Evolutionary conservation across 2,329 filamentous ascomycete species (phyloP), one percentile per base, ranked within the genome.

Genomic region (Microcyclosporella mali): DNA sequence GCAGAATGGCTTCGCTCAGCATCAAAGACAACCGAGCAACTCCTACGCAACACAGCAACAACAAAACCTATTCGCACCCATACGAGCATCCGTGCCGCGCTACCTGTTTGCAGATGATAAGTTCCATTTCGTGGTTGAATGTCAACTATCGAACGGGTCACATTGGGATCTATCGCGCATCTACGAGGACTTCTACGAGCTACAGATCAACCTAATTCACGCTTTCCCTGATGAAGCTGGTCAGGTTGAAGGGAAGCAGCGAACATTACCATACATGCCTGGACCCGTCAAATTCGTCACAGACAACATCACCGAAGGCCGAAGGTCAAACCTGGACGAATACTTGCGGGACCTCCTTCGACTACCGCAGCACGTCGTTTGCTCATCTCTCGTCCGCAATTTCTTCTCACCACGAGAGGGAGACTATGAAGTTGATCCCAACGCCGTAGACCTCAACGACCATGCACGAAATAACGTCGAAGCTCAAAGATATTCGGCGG

Each of bases 131-230:
- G 86, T 95, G 41, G 90, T 98, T 46, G 89, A 95, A 64, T 88
- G 86, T 17, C 77, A 83, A 57, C 79, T 97, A 65, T 88, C 95
- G 60, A 89, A 97, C 61, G 89, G 88, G 36, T 78, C 86, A 35
- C 83, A 86, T 60, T 97, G 89, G 88, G 89, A 95, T 62, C 71
- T 98, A 37, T 90, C 88, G 30, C 81, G 92, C 50, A 92, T 94
- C 61, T 98, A 98, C 61, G 88, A 97, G 65, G 92, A 97, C 69
- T 98, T 98, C 62, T 98, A 97, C 68, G 92, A 97, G 65, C 90
- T 97, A 65, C 92, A 98, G 64, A 97, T 97, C 60, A 87, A 88
- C 25, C 80, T 98, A 7, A 78, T 98, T 37, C 90, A 88, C 33
- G 87, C 79, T 34, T 97, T 95, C 60, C 90, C 92, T 16, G 81